Evolutionary conservation across 139 green algal genomes (phyloP).

Genomic region (Coelastrella sp.): DNA sequence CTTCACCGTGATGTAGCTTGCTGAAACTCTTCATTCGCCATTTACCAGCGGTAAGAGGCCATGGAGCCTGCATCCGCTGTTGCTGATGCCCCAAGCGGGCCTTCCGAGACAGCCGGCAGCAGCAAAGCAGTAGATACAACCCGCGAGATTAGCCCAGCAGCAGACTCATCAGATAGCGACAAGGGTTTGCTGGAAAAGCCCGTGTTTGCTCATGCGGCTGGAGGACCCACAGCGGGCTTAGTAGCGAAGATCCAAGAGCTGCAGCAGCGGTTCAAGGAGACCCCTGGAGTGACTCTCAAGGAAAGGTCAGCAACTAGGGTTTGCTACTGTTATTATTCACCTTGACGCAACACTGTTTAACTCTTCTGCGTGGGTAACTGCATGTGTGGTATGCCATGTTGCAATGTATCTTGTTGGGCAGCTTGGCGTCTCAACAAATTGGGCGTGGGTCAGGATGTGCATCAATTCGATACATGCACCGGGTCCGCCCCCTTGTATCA

Average conservation of each 20-base stretch:
- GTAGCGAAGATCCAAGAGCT: conserved; percentile 19
- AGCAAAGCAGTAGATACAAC: background rate
- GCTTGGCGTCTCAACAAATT: no score
- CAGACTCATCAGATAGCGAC: background rate
- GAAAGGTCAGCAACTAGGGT: conserved; percentile 2
- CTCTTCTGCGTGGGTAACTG: background rate
- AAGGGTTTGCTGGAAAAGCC: background rate
- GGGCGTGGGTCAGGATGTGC: no score
- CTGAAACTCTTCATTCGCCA: background rate
- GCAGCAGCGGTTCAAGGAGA: conserved; percentile 8
- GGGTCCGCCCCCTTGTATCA: no score
- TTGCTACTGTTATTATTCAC: background rate
- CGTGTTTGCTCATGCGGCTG: background rate
- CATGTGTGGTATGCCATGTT: background rate
- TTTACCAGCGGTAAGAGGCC: background rate
- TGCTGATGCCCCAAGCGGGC: background rate
- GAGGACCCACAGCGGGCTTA: background rate
- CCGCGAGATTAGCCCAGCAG: background rate
- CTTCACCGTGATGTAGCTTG: no score
- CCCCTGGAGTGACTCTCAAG: background rate
- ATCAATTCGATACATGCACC: no score
- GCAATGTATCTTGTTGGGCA: no score
- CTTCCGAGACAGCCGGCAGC: background rate
- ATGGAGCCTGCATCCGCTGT: background rate
- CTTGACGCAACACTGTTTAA: background rate